Conservation (phyloP, 768 basidiomycete species). For the Suillus occidentalis region DNA sequence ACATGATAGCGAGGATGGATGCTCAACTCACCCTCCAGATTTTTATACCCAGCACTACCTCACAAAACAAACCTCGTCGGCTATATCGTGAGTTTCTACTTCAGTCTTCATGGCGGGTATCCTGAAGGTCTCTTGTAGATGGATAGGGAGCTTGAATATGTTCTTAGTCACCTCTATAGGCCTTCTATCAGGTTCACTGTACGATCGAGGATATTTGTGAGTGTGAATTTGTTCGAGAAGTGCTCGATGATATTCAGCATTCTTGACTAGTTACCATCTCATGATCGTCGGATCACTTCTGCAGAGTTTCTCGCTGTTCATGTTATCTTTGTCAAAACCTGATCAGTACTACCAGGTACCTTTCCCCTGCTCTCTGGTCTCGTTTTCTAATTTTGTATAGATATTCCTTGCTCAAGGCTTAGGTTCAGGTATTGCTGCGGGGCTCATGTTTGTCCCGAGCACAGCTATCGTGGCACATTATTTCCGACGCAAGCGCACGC, state of each 20-base stretch:
- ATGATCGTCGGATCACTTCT: constrained; percentile 19
- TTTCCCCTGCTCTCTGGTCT: constrained; percentile 5
- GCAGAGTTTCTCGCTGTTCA: constrained; percentile 30
- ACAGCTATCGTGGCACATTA: constrained; percentile 46
- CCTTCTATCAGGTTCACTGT: constrained; percentile 43
- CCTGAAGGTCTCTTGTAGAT: constrained; percentile 21
- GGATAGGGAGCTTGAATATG: constrained; percentile 50
- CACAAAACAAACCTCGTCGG: constrained; percentile 31
- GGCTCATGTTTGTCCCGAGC: constrained; percentile 46
- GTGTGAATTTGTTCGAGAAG: constrained; percentile 5
- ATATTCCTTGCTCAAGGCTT: constrained; percentile 52
- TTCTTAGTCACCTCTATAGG: constrained; percentile 39
- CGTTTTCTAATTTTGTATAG: constrained; percentile 20
- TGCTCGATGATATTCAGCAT: neutral
- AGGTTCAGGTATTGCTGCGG: constrained; percentile 44
- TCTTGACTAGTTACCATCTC: constrained; percentile 5
- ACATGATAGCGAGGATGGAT: neutral
- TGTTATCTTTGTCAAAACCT: constrained; percentile 43
- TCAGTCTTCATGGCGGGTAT: neutral
- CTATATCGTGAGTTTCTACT: constrained; percentile 34
- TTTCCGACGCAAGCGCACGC: constrained; percentile 39
- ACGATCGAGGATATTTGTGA: constrained; percentile 55
- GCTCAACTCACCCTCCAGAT: constrained; percentile 23
- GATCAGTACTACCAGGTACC: constrained; percentile 44
- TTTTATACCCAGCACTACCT: constrained; percentile 40